phyloP scores from a whole-genome alignment of 1,284 basidiomycete species.

The Irpex sp. region DNA sequence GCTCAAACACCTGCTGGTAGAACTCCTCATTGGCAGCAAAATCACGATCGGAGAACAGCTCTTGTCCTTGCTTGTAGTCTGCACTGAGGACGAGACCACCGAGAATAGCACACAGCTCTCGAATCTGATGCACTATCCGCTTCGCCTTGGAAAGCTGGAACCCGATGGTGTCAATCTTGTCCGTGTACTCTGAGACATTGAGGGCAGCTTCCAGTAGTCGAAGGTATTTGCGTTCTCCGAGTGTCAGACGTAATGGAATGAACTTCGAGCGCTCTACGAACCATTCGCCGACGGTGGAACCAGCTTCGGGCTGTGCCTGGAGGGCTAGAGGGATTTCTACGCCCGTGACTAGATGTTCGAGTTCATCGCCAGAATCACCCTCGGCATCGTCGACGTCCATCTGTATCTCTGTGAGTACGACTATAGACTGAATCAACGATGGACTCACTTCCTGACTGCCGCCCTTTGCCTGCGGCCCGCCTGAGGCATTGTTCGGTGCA shows the following conservation, averaged over 20 bases:
- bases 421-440: neutral
- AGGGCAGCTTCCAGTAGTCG: slow-evolving; percentile 76
- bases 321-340: slow-evolving; percentile 28
- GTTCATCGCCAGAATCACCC: slow-evolving; percentile 43
- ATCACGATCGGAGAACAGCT: slow-evolving; percentile 71
- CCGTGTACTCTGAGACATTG: slow-evolving; percentile 77
- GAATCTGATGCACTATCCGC: slow-evolving; percentile 75
- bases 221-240: slow-evolving; percentile 71
- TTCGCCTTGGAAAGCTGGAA: slow-evolving; percentile 73
- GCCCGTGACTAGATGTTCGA: slow-evolving; percentile 23
- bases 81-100: slow-evolving; percentile 72
- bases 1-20: slow-evolving; percentile 70
- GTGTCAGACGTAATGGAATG: slow-evolving; percentile 69
- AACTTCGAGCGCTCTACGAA: slow-evolving; percentile 72
- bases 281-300: slow-evolving; percentile 68
- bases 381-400: slow-evolving; percentile 43
- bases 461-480: slow-evolving; percentile 4
- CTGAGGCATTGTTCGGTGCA: too few species aligned
- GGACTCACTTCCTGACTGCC: slow-evolving; percentile 22
- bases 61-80: slow-evolving; percentile 81
- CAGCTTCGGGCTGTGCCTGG: slow-evolving; percentile 49
- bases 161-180: slow-evolving; percentile 75
- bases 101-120: slow-evolving; percentile 77
- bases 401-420: slow-evolving; percentile 20
- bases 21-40: slow-evolving; percentile 72